phyloP scores from a whole-genome alignment of 352 stramenopile species.

The Pythium insidiosum region DNA sequence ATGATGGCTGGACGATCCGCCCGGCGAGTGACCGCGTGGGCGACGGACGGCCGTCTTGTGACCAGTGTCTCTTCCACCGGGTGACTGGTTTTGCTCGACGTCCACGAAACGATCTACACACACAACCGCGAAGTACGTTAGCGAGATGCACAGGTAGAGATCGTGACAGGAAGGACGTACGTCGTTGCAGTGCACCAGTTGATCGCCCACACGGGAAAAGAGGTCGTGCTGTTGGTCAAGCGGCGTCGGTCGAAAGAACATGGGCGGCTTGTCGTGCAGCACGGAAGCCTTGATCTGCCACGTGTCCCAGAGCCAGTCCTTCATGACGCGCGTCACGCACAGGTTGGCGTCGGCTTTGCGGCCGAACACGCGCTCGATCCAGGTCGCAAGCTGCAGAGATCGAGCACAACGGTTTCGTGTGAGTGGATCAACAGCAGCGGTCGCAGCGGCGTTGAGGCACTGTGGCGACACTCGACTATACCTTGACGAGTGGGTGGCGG shows the following conservation, averaged over 20 bases:
- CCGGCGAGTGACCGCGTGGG: constrained; percentile 22
- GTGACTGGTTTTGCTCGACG: background rate
- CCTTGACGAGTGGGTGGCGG: constrained; percentile 65
- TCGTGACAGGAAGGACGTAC: constrained; percentile 18
- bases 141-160: background rate
- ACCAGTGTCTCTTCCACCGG: constrained; percentile 56
- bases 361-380: constrained; percentile 86
- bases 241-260: constrained; percentile 87
- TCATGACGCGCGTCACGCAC: constrained; percentile 96
- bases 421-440: background rate
- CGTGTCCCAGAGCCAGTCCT: constrained; percentile 86
- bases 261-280: constrained; percentile 93
- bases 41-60: constrained; percentile 27
- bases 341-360: constrained; percentile 92
- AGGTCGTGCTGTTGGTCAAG: constrained; percentile 88
- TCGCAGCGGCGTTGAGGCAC: background rate
- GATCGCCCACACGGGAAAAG: constrained; percentile 68
- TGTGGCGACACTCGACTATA: constrained; percentile 5
- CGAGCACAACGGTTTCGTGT: background rate
- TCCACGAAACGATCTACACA: constrained; percentile 14
- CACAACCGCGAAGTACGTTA: background rate
- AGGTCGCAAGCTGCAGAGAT: constrained; percentile 55
- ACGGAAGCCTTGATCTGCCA: constrained; percentile 86
- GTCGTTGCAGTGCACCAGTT: constrained; percentile 67
- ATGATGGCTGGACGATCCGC: constrained; percentile 61